Evolutionary conservation across 192 early-diverging fungal genomes (phyloP).

Genomic region (Coemansia sp.): DNA sequence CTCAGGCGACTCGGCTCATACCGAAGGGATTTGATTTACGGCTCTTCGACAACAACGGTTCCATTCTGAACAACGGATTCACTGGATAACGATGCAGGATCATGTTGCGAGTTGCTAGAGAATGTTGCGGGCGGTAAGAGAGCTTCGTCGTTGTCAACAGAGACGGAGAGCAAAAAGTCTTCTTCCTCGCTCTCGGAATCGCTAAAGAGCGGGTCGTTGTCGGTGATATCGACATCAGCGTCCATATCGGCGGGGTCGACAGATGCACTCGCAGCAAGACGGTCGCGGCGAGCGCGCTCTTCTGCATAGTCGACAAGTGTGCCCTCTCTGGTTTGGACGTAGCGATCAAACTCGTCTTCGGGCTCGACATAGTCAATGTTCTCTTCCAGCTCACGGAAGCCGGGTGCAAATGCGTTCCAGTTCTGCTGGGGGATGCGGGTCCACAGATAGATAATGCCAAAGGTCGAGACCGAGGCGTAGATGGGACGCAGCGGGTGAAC

Average conservation of each 20-base stretch:
- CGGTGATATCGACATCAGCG: constrained; percentile 42
- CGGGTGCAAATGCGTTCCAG: constrained; percentile 94
- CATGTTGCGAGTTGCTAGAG: not conserved
- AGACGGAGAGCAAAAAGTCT: constrained; percentile 40
- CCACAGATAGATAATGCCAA: constrained; percentile 91
- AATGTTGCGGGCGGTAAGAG: not conserved
- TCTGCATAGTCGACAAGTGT: constrained; percentile 26
- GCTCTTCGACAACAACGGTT: constrained; percentile 15
- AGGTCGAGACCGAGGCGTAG: constrained; percentile 78
- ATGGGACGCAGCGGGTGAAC: constrained; percentile 89
- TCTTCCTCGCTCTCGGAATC: constrained; percentile 51
- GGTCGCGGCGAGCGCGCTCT: constrained; percentile 18
- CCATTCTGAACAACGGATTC: constrained; percentile 3
- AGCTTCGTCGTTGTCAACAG: not conserved
- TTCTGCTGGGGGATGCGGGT: constrained; percentile 72
- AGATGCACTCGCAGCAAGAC: not conserved
- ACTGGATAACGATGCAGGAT: not conserved
- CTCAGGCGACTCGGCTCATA: no score
- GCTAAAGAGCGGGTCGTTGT: constrained; percentile 52
- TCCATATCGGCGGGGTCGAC: constrained; percentile 22
- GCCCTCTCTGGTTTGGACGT: constrained; percentile 15
- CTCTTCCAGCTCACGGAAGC: constrained; percentile 91
- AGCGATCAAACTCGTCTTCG: constrained; percentile 90
- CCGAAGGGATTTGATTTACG: not conserved
- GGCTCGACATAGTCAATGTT: constrained; percentile 92